These are phyloP conservation scores for Coniferiporia sulphurascens DNA, from an alignment of 1,284 basidiomycete species.

Conservation along the genomic window DNA sequence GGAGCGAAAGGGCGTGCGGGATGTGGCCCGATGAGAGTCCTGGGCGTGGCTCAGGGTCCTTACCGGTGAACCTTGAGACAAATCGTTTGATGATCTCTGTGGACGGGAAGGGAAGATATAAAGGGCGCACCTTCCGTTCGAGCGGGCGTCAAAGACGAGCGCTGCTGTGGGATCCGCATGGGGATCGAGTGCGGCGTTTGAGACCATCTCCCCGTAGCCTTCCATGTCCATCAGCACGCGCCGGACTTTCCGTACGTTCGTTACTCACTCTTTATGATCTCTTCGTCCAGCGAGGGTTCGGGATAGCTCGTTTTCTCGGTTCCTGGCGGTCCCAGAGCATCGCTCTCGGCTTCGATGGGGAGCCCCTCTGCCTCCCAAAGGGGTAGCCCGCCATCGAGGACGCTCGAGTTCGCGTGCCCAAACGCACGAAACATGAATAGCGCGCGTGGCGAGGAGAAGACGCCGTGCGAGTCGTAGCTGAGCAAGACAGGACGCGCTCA, in stretches of 20 bases:
- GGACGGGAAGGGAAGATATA: neutral
- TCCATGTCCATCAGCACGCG: conserved; percentile 27
- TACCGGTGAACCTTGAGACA: conserved; percentile 63
- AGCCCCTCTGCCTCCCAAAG: conserved; percentile 75
- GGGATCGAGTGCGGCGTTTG: conserved; percentile 56
- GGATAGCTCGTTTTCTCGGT: conserved; percentile 41
- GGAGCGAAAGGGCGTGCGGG: conserved; percentile 80
- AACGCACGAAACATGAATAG: conserved; percentile 91
- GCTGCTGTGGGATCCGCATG: conserved; percentile 37
- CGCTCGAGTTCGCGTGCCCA: conserved; percentile 79
- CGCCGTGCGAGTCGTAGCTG: conserved; percentile 82
- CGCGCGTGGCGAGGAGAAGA: conserved; percentile 88
- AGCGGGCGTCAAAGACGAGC: conserved; percentile 84
- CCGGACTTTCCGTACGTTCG: neutral
- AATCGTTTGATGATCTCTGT: neutral
- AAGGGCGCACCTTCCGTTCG: conserved; percentile 60
- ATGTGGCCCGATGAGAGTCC: conserved; percentile 92
- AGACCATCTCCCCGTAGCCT: conserved; percentile 80
- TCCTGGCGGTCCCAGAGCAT: conserved; percentile 25
- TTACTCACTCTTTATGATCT: conserved; percentile 57
- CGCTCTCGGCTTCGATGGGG: conserved; percentile 44
- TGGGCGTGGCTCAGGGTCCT: conserved; percentile 85
- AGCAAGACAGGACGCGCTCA: conserved; percentile 14
- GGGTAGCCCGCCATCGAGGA: conserved; percentile 87
- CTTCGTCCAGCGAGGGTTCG: conserved; percentile 44